Evolutionary conservation across 768 basidiomycete genomes (phyloP), one percentile per base, ranked within the genome.

Genomic region (Leccinum sublutescens): DNA sequence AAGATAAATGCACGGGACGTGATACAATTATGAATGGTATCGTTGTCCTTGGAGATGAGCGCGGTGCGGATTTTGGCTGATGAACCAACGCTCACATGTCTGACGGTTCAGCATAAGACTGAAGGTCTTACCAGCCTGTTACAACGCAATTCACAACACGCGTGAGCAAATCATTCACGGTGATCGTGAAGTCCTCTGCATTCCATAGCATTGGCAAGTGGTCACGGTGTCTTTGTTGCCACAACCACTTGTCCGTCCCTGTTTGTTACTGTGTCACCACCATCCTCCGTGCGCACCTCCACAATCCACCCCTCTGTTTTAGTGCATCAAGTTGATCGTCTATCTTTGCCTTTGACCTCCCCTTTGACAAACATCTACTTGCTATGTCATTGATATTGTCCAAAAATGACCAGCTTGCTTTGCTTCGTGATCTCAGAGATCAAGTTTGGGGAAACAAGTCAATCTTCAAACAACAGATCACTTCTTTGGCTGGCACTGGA

Each of bases 71-170:
- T 34, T 31, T 34, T 17, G 38, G 12, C 38, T n/a, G 17, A n/a
- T 0, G 38, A 0, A 0, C 38, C 3, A 17, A 14, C 53, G 73
- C 33, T 63, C 72, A 85, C 74, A 86, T 75, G 86, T 83, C 70
- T 89, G 87, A 62, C 88, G 87, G 70, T 87, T 90, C 56, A 89
- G 74, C 67, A 91, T 90, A 92, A 58, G 88, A 73, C 65, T 83
- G 84, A 59, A 91, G 77, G 76, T 91, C 88, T 66, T 91, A 89
- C 89, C 89, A 91, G 43, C 89, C 88, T 87, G 67, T 49, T 15
- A 36, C 34, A 61, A 15, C 33, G 34, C 17, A 38, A 14, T 5
- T 47, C 12, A 19, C 19, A 48, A 36, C 23, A 55, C 21, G 34
- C 9, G 38, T 62, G 1, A 69, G 31, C 31, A 31, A 10, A 31